A percentile compares a stretch with the other conserved stretches of the same genome.
These are phyloP conservation scores for Flaveria robusta DNA, from an alignment of 129 eudicot genomes.

Conservation along the genomic window DNA sequence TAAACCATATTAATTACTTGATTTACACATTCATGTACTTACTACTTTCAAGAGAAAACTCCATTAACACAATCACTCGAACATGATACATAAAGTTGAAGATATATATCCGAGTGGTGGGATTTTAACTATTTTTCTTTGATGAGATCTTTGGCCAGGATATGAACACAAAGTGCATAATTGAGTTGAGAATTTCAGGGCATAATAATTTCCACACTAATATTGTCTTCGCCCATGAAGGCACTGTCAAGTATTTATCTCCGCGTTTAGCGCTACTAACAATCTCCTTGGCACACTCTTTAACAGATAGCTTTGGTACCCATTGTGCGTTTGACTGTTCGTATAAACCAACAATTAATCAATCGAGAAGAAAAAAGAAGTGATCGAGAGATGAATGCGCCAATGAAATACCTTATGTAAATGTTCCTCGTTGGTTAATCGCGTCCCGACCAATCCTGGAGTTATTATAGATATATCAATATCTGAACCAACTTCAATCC, in stretches of 20 bases:
- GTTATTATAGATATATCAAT: constrained; percentile 23
- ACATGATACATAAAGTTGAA: not conserved
- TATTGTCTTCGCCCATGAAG: constrained; percentile 53
- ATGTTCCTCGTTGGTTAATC: constrained; percentile 5
- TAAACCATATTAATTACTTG: not conserved
- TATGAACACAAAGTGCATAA: constrained; percentile 35
- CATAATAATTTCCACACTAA: constrained; percentile 40
- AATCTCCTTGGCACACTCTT: constrained; percentile 47
- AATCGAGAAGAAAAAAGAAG: too few species aligned
- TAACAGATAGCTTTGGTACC: constrained; percentile 41
- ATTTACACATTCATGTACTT: too few species aligned
- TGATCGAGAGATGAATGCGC: not conserved
- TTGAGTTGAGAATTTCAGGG: constrained; percentile 50
- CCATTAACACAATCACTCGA: not conserved
- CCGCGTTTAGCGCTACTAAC: constrained; percentile 67
- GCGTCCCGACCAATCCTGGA: constrained; percentile 28
- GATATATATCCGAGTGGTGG: not conserved
- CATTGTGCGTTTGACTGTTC: constrained; percentile 41
- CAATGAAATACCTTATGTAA: constrained; percentile 17
- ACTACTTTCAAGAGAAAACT: too few species aligned
- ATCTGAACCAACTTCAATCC: constrained; percentile 29
- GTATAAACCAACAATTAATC: not conserved
- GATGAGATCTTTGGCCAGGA: constrained; percentile 38
- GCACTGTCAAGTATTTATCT: constrained; percentile 49
- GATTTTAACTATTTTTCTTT: constrained; percentile 12